Base-by-base conservation (phyloP, 805 yeast species). In the Zygoascus flipseniorum region DNA sequence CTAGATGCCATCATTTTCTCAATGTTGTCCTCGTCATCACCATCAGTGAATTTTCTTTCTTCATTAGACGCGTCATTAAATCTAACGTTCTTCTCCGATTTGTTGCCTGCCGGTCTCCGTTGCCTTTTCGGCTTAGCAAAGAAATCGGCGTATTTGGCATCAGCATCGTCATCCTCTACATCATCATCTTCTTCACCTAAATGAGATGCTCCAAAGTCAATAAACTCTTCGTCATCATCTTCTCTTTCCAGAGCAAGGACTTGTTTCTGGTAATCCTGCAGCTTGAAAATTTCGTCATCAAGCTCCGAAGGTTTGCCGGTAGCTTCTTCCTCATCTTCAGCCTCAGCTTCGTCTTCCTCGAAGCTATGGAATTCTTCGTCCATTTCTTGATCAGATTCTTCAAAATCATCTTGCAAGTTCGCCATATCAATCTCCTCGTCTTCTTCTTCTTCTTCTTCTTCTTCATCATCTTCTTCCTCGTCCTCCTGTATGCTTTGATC, bases 261-360 rank as follows among this genome's bases (percentile, higher is more conserved):
- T 65, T 83, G 89, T 63, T 77, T 79, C 69, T 85, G 87, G 72
- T 86, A 92, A 52, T 85, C 86, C 59, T 89, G 95, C 43, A 92
- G 80, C 55, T 87, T 82, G 65, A 92, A 92, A 60, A 89, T 84
- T 6, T 82, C 87, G 62, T 88, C 95, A 64, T 90, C 86, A 31
- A 90, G 74, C 1, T 89, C 57, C 16, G 60, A 55, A 10, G 52
- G n/a, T 23, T 31, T 65, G 5, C 63, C 72, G 5, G 55, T 60
- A 13, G 62, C 64, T 11, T 55, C 62, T n/a, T 57, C 62, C 3
- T 50, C 56, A 42, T 42, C 16, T 18, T 42, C 44, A 42, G 18
- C 64, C 9, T 58, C 65, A 13, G 49, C 60, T n/a, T 55, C 63
- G 8, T 58, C 65, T 13, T 62, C 67, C 6, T 64, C 69, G 1